Percentiles rank a stretch among this genome's conserved stretches.
These are phyloP conservation scores for Coemansia sp. DNA, from an alignment of 192 early-diverging fungal genomes.

Conservation along the genomic window DNA sequence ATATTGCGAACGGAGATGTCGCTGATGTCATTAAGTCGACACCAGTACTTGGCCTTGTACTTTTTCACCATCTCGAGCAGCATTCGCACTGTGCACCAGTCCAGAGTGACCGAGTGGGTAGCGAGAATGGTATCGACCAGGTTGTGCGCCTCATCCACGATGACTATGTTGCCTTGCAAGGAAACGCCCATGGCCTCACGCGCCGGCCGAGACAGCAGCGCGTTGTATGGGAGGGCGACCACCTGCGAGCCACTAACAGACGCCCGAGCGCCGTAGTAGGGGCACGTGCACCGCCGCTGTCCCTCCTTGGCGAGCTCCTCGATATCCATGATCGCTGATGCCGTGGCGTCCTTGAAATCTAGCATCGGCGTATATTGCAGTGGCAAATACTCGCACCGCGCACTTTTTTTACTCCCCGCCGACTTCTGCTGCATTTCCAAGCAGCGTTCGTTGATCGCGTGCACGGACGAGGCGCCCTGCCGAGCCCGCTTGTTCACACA, in stretches of 20 bases:
- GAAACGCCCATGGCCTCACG: slow-evolving; percentile 76
- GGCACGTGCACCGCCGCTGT: slow-evolving; percentile 61
- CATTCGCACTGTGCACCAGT: slow-evolving; percentile 53
- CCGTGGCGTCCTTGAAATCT: slow-evolving; percentile 62
- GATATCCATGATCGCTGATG: slow-evolving; percentile 70
- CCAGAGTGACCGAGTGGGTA: slow-evolving; percentile 68
- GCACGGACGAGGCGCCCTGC: slow-evolving; percentile 43
- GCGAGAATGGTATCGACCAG: slow-evolving; percentile 74
- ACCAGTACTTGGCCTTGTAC: slow-evolving; percentile 74
- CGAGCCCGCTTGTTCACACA: slow-evolving; percentile 80
- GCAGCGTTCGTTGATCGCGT: slow-evolving; percentile 78
- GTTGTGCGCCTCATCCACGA: slow-evolving; percentile 86
- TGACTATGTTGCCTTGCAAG: slow-evolving; percentile 74
- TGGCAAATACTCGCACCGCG: slow-evolving; percentile 59
- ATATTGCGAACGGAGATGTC: slow-evolving; percentile 77
- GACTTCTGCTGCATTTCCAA: slow-evolving; percentile 74
- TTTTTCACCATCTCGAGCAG: slow-evolving; percentile 61
- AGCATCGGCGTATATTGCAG: slow-evolving; percentile 56
- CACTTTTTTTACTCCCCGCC: slow-evolving; percentile 7
- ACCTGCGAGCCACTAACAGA: slow-evolving; percentile 59
- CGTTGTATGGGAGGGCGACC: slow-evolving; percentile 89
- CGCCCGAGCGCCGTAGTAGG: slow-evolving; percentile 83
- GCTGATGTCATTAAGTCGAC: slow-evolving; percentile 71
- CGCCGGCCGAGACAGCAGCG: slow-evolving; percentile 73
- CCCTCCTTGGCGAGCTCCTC: slow-evolving; percentile 81